A percentile compares a stretch with the other conserved stretches of the same genome.
These are phyloP conservation scores for Eucalyptus lansdowneana DNA, from an alignment of 345 rosid genomes.

Conservation along the genomic window DNA sequence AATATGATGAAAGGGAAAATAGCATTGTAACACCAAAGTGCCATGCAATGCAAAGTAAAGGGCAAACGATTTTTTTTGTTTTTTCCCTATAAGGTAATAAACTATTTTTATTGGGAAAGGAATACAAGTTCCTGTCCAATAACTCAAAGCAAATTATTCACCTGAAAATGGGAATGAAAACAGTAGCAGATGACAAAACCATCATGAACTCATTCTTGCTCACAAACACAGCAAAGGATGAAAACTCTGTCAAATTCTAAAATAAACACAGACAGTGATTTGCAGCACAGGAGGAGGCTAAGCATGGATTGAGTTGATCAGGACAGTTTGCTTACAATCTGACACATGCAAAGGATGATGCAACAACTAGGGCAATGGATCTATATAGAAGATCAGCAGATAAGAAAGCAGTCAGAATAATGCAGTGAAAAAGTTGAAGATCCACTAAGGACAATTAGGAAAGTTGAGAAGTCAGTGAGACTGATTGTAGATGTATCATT, in stretches of 20 bases:
- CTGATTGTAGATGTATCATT: background rate
- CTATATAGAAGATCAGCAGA: background rate
- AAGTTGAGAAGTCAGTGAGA: background rate
- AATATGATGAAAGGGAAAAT: background rate
- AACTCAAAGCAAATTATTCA: background rate
- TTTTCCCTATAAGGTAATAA: background rate
- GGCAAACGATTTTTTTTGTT: background rate
- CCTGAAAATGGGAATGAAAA: background rate
- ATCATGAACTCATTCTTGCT: background rate
- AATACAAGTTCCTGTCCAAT: background rate
- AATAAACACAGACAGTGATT: background rate
- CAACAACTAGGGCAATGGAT: background rate
- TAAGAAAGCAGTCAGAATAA: background rate
- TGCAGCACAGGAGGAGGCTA: background rate
- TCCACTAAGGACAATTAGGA: background rate
- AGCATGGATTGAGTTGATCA: background rate
- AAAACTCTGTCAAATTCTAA: background rate
- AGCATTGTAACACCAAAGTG: background rate
- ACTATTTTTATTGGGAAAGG: background rate
- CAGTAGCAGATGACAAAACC: background rate
- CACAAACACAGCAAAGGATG: background rate
- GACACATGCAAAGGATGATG: background rate
- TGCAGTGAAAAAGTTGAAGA: background rate
- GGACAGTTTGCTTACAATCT: background rate
- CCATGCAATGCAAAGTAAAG: background rate